Base-by-base conservation (phyloP, 73 alveolate species). In the Halteria grandinella region DNA sequence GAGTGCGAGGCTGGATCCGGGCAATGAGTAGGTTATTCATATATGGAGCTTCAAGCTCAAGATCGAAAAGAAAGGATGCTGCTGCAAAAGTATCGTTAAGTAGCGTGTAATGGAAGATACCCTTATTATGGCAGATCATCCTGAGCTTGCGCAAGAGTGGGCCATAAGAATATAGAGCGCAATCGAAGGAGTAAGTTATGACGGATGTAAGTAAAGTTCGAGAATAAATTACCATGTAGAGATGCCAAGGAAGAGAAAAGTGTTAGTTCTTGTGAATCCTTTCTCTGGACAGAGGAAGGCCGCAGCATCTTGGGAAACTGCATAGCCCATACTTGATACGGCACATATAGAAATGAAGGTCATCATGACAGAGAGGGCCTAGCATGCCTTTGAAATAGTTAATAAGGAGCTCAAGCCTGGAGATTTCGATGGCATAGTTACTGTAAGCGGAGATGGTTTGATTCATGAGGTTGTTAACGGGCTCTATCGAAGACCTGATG, bases 391-490 rank as follows among this genome's bases (percentile, higher is more conserved):
- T 79, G 93, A 91, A 41, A 60, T 73, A 28, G 93, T 91, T 1
- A 59, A 81, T 27, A 32, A 44, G 57, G 77, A 86, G 59, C 69
- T 91, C 55, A 80, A 69, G 71, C 86, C 64, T 40, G 69, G 79
- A 49, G 90, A 86, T 31, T 93, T 81, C 55, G 97, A 94, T 71
- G 97, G 95, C 47, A 77, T 94, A 32, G 83, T 94, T 6, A 75
- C 92, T 55, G 94, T 91, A 31, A 80, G 95, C 55, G 99, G 99
- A 36, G 99, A 94, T 75, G 99, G 99, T 12, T 74, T 94, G 12
- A 75, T 91, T 2, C 99, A 94, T 86, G 99, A 94, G 73, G 92
- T 94, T 36, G 87, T 94, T 5, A 94, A 94, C 86, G 99, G 97
- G 24, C 63, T 94, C 44, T 80, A 83, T 50, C 77, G 79, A 48